Percentiles rank a stretch among this genome's conserved stretches.
Evolutionary conservation across 345 rosid species (phyloP).

Genomic region (Lenwebbia sp.): DNA sequence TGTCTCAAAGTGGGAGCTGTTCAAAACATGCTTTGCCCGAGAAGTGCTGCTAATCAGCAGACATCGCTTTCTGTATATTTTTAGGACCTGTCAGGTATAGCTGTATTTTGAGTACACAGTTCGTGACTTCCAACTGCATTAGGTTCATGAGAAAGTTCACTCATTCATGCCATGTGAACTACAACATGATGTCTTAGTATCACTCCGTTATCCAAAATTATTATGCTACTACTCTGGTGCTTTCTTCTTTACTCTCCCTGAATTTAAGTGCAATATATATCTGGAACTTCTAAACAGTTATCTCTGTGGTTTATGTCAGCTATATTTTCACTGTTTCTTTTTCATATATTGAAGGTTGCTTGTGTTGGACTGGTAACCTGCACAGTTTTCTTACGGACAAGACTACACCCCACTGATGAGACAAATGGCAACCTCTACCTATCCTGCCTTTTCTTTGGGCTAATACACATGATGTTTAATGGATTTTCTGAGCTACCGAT

Average conservation of each 20-base stretch:
- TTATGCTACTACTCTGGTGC: neutral
- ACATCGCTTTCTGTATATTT: constrained; percentile 66
- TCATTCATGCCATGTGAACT: neutral
- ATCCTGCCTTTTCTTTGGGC: constrained; percentile 72
- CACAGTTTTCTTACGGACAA: constrained; percentile 64
- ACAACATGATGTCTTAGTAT: neutral
- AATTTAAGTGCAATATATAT: neutral
- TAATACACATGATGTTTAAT: constrained; percentile 86
- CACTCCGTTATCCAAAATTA: neutral
- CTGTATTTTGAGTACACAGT: neutral
- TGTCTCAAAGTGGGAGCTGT: constrained; percentile 62
- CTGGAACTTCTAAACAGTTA: neutral
- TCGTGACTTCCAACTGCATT: neutral
- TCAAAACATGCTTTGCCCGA: constrained; percentile 52
- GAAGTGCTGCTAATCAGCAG: constrained; percentile 58
- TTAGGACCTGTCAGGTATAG: constrained; percentile 72
- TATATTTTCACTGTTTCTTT: neutral
- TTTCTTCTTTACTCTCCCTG: neutral
- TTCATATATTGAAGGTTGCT: constrained; percentile 42
- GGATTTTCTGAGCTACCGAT: constrained; percentile 82
- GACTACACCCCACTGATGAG: constrained; percentile 75
- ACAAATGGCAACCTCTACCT: constrained; percentile 55
- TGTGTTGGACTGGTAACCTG: constrained; percentile 77
- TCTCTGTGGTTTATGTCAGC: neutral
- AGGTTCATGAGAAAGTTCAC: neutral